phyloP scores from a whole-genome alignment of 2,329 filamentous ascomycete species.

The Remersonia thermophila region DNA sequence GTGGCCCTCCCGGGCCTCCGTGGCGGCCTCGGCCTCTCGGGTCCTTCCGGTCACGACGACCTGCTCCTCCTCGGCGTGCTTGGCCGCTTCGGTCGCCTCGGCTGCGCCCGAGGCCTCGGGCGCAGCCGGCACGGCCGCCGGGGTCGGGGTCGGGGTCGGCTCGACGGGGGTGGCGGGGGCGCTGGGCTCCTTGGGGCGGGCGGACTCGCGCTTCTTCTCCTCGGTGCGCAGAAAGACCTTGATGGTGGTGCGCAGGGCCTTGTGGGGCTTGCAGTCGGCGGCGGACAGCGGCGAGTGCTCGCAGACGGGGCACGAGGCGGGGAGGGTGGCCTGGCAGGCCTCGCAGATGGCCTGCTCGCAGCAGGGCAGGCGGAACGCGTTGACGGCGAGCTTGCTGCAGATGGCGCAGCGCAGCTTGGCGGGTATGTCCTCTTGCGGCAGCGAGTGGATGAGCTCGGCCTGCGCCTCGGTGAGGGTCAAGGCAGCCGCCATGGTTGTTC shows the following conservation, averaged over 20 bases:
- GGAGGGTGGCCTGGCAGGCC: conserved; percentile 64
- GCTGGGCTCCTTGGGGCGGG: conserved; percentile 35
- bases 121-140: conserved; percentile 18
- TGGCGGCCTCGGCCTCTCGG: not conserved
- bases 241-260: conserved; percentile 82
- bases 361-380: conserved; percentile 83
- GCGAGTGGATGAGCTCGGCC: conserved; percentile 55
- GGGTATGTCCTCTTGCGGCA: conserved; percentile 77
- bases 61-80: conserved; percentile 6
- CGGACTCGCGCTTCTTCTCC: conserved; percentile 73
- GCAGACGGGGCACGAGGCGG: conserved; percentile 80
- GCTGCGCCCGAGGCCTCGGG: conserved; percentile 12
- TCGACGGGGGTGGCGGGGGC: conserved; percentile 31
- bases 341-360: conserved; percentile 94
- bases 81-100: conserved; percentile 2
- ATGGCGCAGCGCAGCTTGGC: conserved; percentile 90
- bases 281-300: conserved; percentile 79
- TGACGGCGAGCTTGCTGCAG: conserved; percentile 81
- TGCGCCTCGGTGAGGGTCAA: conserved; percentile 35
- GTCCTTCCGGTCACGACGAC: too few relatives aligned
- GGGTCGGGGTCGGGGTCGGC: conserved; percentile 17
- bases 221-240: conserved; percentile 82
- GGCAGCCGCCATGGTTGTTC: conserved; percentile 18
- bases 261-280: conserved; percentile 79
- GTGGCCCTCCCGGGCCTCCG: not conserved